phyloP scores from a whole-genome alignment of 2,329 filamentous ascomycete species.

The Ceratocystis destructans region DNA sequence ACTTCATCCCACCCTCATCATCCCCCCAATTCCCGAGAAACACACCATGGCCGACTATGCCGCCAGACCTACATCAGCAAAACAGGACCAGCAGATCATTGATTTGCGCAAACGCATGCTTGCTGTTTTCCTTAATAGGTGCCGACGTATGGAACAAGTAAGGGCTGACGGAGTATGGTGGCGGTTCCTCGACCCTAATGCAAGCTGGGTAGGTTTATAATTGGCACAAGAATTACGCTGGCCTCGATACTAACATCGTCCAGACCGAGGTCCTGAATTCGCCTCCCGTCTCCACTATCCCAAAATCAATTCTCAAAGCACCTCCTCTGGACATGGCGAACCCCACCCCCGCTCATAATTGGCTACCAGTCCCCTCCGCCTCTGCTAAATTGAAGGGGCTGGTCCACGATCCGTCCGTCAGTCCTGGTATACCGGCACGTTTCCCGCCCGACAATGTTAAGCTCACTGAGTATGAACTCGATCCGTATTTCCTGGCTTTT shows the following conservation, averaged over 20 bases:
- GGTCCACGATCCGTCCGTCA: conserved; percentile 24
- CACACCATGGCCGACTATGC: conserved; percentile 98
- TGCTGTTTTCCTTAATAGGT: conserved; percentile 86
- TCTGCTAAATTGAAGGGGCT: conserved; percentile 60
- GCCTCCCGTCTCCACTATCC: conserved; percentile 77
- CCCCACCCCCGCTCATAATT: conserved; percentile 72
- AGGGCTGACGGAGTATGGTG: conserved; percentile 91
- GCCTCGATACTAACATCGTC: conserved; percentile 20
- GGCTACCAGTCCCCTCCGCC: conserved; percentile 68
- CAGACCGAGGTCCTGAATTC: conserved; percentile 92
- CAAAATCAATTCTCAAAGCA: conserved; percentile 86
- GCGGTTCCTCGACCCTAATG: conserved; percentile 94
- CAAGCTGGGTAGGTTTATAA: conserved; percentile 66
- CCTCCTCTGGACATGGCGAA: conserved; percentile 95
- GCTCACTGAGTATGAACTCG: conserved; percentile 76
- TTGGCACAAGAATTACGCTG: conserved; percentile 14
- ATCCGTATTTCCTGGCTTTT: conserved; percentile 91
- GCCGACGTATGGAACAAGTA: conserved; percentile 81
- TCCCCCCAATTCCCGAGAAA: conserved; percentile 96
- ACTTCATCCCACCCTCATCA: conserved; percentile 85
- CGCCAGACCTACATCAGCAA: conserved; percentile 92
- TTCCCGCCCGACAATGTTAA: conserved; percentile 69
- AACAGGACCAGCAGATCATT: conserved; percentile 93
- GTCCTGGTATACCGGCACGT: conserved; percentile 31
- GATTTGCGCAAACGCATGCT: conserved; percentile 95